phyloP scores from a whole-genome alignment of 2,329 filamentous ascomycete genomes.

The Pseudogymnoascus sp. region DNA sequence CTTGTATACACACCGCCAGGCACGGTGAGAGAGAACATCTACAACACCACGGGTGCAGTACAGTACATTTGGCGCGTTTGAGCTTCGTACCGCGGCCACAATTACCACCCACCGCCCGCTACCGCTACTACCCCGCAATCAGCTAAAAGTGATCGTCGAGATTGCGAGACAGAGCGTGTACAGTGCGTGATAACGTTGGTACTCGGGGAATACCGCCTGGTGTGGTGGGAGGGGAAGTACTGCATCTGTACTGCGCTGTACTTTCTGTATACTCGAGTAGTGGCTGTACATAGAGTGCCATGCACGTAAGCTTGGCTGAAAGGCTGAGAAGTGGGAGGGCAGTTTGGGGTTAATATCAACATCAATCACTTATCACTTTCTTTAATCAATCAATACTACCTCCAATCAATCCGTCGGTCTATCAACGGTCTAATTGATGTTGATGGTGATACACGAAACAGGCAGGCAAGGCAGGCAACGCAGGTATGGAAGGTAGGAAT shows the following conservation, averaged over 20 bases:
- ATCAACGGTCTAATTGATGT: background rate
- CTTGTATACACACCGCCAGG: background rate
- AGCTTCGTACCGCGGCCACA: background rate
- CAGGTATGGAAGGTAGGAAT: background rate
- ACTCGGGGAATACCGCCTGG: background rate
- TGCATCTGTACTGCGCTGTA: background rate
- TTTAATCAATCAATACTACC: background rate
- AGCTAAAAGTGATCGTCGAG: background rate
- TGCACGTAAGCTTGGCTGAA: background rate
- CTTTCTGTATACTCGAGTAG: background rate
- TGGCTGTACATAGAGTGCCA: background rate
- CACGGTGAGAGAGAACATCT: background rate
- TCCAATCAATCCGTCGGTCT: background rate
- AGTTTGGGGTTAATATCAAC: background rate
- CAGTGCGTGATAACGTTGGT: background rate
- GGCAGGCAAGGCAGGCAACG: background rate
- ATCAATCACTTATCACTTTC: background rate
- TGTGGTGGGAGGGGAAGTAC: background rate
- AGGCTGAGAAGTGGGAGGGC: background rate
- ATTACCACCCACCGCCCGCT: background rate
- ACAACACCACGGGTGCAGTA: too few species aligned
- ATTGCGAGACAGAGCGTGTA: background rate
- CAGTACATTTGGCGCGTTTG: too few species aligned
- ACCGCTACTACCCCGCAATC: background rate
- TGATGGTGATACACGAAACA: background rate